Evolutionary conservation across 257 asterid genomes (phyloP).

Genomic region (Solanum virginianum): DNA sequence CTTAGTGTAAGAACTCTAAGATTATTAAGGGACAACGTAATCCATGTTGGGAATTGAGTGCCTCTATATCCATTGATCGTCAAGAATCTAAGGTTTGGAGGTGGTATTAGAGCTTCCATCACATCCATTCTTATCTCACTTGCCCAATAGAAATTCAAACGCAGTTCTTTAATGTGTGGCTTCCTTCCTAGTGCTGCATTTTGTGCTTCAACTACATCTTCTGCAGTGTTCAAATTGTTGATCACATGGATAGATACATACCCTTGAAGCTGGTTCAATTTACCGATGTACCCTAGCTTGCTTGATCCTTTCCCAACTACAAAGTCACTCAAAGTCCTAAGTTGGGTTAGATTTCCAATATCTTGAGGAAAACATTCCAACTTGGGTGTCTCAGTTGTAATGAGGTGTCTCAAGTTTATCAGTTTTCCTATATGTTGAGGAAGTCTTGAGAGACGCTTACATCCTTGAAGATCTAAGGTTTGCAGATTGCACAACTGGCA

Average conservation of each 20-base stretch:
- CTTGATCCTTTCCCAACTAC: neutral
- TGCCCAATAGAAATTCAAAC: neutral
- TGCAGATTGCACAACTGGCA: constrained; percentile 9
- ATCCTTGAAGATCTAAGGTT: constrained; percentile 3
- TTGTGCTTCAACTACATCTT: neutral
- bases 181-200: constrained; percentile 9
- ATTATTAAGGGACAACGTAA: constrained; percentile 1
- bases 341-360: neutral
- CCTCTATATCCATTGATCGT: neutral
- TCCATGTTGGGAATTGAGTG: constrained; percentile 7
- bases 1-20: neutral
- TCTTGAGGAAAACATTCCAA: neutral
- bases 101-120: constrained; percentile 7
- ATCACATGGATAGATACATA: neutral
- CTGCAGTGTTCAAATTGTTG: neutral
- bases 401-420: constrained; percentile 10
- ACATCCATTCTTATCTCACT: neutral
- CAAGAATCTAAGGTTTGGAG: neutral
- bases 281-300: neutral
- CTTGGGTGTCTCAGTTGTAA: neutral
- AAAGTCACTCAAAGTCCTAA: neutral
- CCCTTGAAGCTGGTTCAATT: neutral
- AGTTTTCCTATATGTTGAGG: constrained; percentile 14
- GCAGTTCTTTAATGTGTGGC: neutral
- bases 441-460: neutral